Percentiles rank a stretch among this genome's conserved stretches.
Conservation (phyloP, 805 yeast species). For the Pichia sporocuriosa region DNA sequence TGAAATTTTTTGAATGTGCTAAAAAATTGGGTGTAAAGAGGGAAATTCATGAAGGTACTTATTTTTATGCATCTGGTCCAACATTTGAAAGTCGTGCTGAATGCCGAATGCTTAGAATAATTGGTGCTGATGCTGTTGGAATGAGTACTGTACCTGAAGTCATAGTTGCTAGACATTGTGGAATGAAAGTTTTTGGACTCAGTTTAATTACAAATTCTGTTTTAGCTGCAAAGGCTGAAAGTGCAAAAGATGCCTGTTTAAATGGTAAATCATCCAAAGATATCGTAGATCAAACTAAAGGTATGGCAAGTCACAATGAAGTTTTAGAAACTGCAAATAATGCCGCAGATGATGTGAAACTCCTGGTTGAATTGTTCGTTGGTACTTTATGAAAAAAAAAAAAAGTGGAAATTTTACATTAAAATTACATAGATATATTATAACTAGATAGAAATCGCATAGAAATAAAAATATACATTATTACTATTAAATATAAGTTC, state of each 20-base stretch:
- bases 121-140: slow-evolving; percentile 94
- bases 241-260: slow-evolving; percentile 44
- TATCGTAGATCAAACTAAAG: slow-evolving; percentile 41
- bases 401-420: too few relatives aligned
- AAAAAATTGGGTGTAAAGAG: slow-evolving; percentile 42
- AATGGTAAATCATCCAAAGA: slow-evolving; percentile 28
- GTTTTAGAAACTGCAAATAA: slow-evolving; percentile 74
- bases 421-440: neutral
- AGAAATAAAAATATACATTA: neutral
- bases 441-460: neutral
- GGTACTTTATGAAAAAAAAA: slow-evolving; percentile 14
- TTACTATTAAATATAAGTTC: too few relatives aligned
- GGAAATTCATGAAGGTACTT: slow-evolving; percentile 77
- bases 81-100: slow-evolving; percentile 92
- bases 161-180: slow-evolving; percentile 83
- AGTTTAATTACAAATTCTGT: slow-evolving; percentile 83
- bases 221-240: slow-evolving; percentile 60
- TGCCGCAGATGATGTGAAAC: slow-evolving; percentile 79
- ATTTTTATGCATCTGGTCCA: slow-evolving; percentile 85
- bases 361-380: slow-evolving; percentile 56
- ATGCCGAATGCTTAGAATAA: slow-evolving; percentile 56
- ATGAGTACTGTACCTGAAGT: slow-evolving; percentile 99
- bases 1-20: slow-evolving; percentile 50
- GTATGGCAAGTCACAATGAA: slow-evolving; percentile 88
- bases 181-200: slow-evolving; percentile 74